Conservation (phyloP, 257 asterid species). For the Rehmannia glutinosa region DNA sequence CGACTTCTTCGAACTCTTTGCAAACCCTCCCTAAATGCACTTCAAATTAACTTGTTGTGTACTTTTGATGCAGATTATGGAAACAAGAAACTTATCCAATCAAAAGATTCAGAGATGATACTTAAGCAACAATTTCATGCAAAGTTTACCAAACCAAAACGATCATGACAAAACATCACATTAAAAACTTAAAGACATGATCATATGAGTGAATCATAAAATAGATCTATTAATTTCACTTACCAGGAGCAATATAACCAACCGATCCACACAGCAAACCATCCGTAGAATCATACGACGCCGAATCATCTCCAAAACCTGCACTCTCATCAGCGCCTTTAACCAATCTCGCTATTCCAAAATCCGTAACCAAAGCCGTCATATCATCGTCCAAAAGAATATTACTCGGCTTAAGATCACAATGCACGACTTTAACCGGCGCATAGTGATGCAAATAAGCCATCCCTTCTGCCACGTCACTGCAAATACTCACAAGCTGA, state of each 20-base stretch:
- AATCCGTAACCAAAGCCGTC: constrained; percentile 75
- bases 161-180: too few relatives aligned
- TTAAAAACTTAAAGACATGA: too few relatives aligned
- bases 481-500: constrained; percentile 57
- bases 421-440: constrained; percentile 65
- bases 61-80: too few relatives aligned
- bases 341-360: constrained; percentile 65
- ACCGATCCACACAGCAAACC: constrained; percentile 72
- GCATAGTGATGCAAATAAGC: constrained; percentile 78
- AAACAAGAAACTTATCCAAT: too few relatives aligned
- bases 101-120: too few relatives aligned
- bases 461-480: constrained; percentile 76
- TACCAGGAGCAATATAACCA: constrained; percentile 94
- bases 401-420: constrained; percentile 88
- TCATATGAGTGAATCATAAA: too few relatives aligned
- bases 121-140: too few relatives aligned
- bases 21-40: too few relatives aligned
- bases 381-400: constrained; percentile 67
- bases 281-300: constrained; percentile 57
- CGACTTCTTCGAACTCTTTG: too few relatives aligned
- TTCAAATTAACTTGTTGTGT: too few relatives aligned
- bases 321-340: constrained; percentile 35
- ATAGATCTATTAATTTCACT: too few relatives aligned
- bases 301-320: constrained; percentile 32
- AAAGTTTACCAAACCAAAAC: too few relatives aligned